These are phyloP conservation scores for Picea mariana DNA, from an alignment of 83 land plant species.

Conservation along the genomic window DNA sequence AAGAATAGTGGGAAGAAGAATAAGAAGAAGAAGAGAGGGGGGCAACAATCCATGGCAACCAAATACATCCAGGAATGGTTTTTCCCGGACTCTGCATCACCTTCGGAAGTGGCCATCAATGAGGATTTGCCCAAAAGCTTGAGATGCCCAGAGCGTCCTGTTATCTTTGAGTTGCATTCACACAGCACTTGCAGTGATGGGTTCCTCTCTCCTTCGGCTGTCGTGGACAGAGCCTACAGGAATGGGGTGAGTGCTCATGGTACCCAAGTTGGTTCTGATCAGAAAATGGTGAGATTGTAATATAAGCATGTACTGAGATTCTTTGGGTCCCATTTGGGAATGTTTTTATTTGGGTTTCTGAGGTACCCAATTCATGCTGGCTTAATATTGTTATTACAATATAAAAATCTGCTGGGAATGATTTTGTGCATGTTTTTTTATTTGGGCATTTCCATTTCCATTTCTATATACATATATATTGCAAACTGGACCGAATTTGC, in stretches of 20 bases:
- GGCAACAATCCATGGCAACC: constrained; percentile 37
- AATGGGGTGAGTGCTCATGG: constrained; percentile 58
- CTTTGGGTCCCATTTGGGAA: too few species aligned
- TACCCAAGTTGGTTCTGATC: not conserved
- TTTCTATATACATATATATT: too few species aligned
- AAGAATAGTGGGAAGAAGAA: constrained; percentile 22
- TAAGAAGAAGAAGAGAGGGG: constrained; percentile 39
- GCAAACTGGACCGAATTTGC: too few species aligned
- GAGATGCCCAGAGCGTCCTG: constrained; percentile 6
- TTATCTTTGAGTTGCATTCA: constrained; percentile 77
- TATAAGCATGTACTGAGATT: too few species aligned
- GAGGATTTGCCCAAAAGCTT: constrained; percentile 21
- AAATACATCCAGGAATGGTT: constrained; percentile 54
- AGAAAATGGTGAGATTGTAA: too few species aligned
- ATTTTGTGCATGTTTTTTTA: too few species aligned
- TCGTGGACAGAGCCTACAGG: constrained; percentile 75
- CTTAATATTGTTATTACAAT: too few species aligned
- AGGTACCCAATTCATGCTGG: not conserved
- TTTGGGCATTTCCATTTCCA: too few species aligned
- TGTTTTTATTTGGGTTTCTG: not conserved
- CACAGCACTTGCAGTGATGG: constrained; percentile 91
- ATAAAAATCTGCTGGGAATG: too few species aligned
- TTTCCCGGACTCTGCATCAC: constrained; percentile 13
- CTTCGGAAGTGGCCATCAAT: constrained; percentile 19
- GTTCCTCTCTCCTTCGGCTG: constrained; percentile 64